A percentile compares a stretch with the other conserved stretches of the same genome.
These are phyloP conservation scores for Termitomyces sp. DNA, from an alignment of 768 basidiomycete species.

Conservation along the genomic window DNA sequence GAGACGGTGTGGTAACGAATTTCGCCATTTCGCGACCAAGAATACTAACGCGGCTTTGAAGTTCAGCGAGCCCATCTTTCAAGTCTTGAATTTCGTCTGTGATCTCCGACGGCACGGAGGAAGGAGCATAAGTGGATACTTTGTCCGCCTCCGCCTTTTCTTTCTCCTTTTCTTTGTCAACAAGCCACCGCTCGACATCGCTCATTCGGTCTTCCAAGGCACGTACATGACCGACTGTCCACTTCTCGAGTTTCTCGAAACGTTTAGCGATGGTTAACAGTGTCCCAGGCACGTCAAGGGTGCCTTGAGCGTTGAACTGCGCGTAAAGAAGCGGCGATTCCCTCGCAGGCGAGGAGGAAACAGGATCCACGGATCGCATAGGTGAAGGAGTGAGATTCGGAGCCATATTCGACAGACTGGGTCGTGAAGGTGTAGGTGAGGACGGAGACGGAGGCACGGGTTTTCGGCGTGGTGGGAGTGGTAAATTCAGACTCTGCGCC, in stretches of 20 bases:
- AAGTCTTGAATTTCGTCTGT: constrained; percentile 45
- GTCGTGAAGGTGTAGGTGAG: constrained; percentile 61
- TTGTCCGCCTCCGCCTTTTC: constrained; percentile 23
- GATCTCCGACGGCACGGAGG: constrained; percentile 16
- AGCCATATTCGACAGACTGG: constrained; percentile 38
- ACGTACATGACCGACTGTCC: constrained; percentile 85
- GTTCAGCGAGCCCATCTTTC: constrained; percentile 63
- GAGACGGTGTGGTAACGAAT: constrained; percentile 45
- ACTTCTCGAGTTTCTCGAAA: constrained; percentile 86
- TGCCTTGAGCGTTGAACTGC: constrained; percentile 66
- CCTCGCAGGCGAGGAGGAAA: constrained; percentile 41
- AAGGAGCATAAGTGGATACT: constrained; percentile 11
- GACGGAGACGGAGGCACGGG: constrained; percentile 50
- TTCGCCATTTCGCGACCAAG: constrained; percentile 79
- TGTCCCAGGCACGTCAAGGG: constrained; percentile 69
- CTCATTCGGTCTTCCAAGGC: constrained; percentile 89
- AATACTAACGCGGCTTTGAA: constrained; percentile 69
- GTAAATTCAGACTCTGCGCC: constrained; percentile 45
- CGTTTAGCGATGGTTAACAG: constrained; percentile 70
- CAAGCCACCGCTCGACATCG: constrained; percentile 86
- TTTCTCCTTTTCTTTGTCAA: constrained; percentile 75
- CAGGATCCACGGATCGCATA: constrained; percentile 42
- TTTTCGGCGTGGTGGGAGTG: constrained; percentile 30
- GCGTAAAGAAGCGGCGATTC: constrained; percentile 72
- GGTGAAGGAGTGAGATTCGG: constrained; percentile 64